Base-by-base conservation (phyloP, 805 yeast genomes). In the Groenewaldozyma tartarivorans region DNA sequence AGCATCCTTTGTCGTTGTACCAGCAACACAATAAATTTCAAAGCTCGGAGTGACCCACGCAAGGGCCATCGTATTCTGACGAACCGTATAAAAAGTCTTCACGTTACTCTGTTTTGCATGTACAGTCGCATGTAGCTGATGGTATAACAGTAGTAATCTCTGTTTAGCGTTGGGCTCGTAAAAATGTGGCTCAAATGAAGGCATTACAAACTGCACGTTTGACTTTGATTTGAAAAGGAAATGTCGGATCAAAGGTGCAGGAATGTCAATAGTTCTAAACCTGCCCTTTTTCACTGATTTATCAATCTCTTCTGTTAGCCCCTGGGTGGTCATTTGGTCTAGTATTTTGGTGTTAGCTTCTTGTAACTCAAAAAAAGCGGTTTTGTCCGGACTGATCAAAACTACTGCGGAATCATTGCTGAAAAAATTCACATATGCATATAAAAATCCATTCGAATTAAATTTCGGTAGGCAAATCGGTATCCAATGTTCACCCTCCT, bases 381-480 rank as follows among this genome's bases (percentile, higher is more conserved):
- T 83, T 55, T 81, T 82, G 57, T 78, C 85, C 1, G 87, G 80
- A 43, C 81, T 73, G 5, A 77, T 61, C 17, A 78, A 63, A 2
- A 73, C 67, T 11, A 77, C 55, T 2, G 72, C 55, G 49, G 59
- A 41, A 48, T 64, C 46, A 30, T 55, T 44, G 35, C 69, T 69
- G 36, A 79, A 55, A 48, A 77, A 77, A 43, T 77, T 78, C 34
- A 87, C 81, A 53, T 81, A 85, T 9, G 86, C 77, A 54, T 92
- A 83, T 4, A 90, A 61, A 53, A 88, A 92, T 6, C 98, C 98
- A 48, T 78, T 77, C 1, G 85, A 64, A 55, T 92, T 90, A 65
- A 90, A 90, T 50, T 82, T 77, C 0, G 97, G 95, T 57, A 90
- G 68, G 59, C 98, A 90, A 0, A 90, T 68, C 0, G 98, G 98